These are phyloP conservation scores for Beta vulgaris DNA, from an alignment of 148 eudicot genomes.

Conservation along the genomic window DNA sequence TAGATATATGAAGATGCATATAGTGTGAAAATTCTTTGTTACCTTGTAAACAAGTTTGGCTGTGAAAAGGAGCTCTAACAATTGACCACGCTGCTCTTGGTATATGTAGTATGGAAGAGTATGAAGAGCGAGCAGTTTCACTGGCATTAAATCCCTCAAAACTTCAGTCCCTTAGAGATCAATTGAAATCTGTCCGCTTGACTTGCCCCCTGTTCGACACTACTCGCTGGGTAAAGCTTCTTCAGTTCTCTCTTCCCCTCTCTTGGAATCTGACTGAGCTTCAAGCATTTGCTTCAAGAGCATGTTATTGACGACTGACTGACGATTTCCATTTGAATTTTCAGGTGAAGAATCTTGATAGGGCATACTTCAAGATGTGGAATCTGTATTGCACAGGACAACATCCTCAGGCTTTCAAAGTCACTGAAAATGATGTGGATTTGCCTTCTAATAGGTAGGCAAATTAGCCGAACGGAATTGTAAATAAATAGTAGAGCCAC, in stretches of 20 bases:
- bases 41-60: neutral
- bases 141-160: slow-evolving; percentile 66
- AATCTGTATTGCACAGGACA: slow-evolving; percentile 67
- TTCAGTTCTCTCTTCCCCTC: neutral
- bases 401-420: slow-evolving; percentile 68
- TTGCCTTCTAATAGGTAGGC: slow-evolving; percentile 60
- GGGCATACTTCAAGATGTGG: slow-evolving; percentile 89
- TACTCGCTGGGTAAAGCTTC: slow-evolving; percentile 62
- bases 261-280: neutral
- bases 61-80: neutral
- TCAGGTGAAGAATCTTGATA: slow-evolving; percentile 80
- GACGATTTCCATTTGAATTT: neutral
- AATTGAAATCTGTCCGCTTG: slow-evolving; percentile 66
- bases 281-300: neutral
- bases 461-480: slow-evolving; percentile 28
- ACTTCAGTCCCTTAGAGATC: slow-evolving; percentile 54
- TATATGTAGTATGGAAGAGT: slow-evolving; percentile 65
- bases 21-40: neutral
- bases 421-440: slow-evolving; percentile 61
- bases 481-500: slow-evolving; percentile 39
- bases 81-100: slow-evolving; percentile 11
- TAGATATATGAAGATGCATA: neutral
- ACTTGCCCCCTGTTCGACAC: slow-evolving; percentile 94
- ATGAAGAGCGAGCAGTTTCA: slow-evolving; percentile 78
- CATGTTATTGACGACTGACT: neutral